A percentile compares a stretch with the other conserved stretches of the same genome.
Conservation (phyloP, 2,329 filamentous ascomycete genomes). For the Trichoderma polysporum region DNA sequence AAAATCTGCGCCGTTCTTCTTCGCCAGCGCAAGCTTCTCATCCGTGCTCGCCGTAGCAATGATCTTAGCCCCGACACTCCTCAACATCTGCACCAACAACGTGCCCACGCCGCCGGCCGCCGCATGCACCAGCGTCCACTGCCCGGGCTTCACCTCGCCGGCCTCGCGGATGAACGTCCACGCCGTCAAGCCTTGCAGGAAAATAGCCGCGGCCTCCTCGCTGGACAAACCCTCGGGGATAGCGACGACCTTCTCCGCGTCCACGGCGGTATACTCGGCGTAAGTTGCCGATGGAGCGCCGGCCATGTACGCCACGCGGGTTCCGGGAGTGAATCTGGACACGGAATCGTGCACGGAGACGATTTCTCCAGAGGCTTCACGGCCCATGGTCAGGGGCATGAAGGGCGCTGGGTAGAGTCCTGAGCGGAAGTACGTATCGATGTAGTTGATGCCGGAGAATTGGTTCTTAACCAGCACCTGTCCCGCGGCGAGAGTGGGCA, state of each 20-base stretch:
- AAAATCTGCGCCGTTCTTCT: slow-evolving; percentile 67
- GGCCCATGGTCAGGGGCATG: slow-evolving; percentile 74
- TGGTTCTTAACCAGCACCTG: slow-evolving; percentile 80
- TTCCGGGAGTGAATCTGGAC: slow-evolving; percentile 60
- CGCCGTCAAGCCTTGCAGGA: slow-evolving; percentile 83
- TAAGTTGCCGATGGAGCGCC: slow-evolving; percentile 43
- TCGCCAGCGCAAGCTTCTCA: slow-evolving; percentile 71
- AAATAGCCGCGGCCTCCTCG: slow-evolving; percentile 63
- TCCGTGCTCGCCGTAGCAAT: slow-evolving; percentile 76
- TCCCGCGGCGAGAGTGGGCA: slow-evolving; percentile 66
- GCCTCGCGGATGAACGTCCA: slow-evolving; percentile 76
- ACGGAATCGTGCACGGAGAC: slow-evolving; percentile 57
- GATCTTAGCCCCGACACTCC: slow-evolving; percentile 68
- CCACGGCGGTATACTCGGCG: slow-evolving; percentile 55
- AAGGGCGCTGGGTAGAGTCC: slow-evolving; percentile 70
- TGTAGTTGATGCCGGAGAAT: slow-evolving; percentile 80
- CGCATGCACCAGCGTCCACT: slow-evolving; percentile 82
- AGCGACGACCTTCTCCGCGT: slow-evolving; percentile 55
- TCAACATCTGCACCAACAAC: slow-evolving; percentile 73
- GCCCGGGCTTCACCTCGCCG: slow-evolving; percentile 70
- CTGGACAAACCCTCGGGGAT: slow-evolving; percentile 63
- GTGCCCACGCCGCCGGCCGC: slow-evolving; percentile 80
- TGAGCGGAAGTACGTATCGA: slow-evolving; percentile 87
- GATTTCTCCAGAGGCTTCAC: slow-evolving; percentile 74
- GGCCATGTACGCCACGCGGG: slow-evolving; percentile 70